Conservation (phyloP, 306 rosid species). For the apple (Malus domestica) region DNA sequence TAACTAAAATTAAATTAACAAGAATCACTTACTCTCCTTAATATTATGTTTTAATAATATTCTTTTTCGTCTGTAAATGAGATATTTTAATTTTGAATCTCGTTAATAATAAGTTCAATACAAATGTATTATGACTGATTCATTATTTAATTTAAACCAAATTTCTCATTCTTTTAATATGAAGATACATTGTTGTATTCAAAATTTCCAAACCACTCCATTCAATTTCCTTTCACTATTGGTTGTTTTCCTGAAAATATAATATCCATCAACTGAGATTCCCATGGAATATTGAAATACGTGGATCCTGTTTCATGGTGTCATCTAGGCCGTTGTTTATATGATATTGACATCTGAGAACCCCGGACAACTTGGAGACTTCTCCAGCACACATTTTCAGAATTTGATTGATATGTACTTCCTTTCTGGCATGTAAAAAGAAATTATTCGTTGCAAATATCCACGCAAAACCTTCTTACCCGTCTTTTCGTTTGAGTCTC, state of each 20-base stretch:
- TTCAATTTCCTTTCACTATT: not conserved
- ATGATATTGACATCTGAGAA: not conserved
- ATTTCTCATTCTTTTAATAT: too few species aligned
- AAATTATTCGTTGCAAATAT: too few species aligned
- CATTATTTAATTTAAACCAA: too few species aligned
- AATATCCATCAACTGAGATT: constrained; percentile 40
- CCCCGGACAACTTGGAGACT: not conserved
- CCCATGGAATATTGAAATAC: constrained; percentile 18
- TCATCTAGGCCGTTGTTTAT: constrained; percentile 4
- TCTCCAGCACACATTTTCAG: not conserved
- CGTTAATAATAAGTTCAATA: too few species aligned
- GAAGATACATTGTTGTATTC: too few species aligned
- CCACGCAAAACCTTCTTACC: too few species aligned
- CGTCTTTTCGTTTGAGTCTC: too few species aligned
- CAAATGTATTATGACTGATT: too few species aligned
- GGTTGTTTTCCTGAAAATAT: constrained; percentile 17
- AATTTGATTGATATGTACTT: not conserved
- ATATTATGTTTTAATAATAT: not conserved
- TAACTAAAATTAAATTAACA: not conserved
- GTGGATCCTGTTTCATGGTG: constrained; percentile 23
- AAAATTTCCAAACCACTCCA: too few species aligned
- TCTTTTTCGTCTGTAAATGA: accelerated
- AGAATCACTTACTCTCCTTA: not conserved
- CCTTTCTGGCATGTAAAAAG: not conserved
- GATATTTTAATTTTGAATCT: too few species aligned